phyloP scores from a whole-genome alignment of 345 rosid species.

The Ceriops decandra region DNA sequence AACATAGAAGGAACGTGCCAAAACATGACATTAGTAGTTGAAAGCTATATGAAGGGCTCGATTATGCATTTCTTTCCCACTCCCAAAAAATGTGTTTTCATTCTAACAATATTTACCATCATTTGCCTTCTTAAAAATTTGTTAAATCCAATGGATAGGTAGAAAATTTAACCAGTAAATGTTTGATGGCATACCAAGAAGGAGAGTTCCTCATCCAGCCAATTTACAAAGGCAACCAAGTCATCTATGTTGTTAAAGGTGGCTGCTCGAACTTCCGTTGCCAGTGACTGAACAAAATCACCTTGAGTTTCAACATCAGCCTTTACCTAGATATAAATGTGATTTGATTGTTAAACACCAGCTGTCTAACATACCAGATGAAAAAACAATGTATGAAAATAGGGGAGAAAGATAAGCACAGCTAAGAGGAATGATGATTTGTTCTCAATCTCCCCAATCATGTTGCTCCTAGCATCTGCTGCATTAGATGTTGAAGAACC shows the following conservation, averaged over 20 bases:
- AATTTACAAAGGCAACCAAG: slow-evolving; percentile 81
- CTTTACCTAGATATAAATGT: slow-evolving; percentile 57
- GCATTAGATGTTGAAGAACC: slow-evolving; percentile 61
- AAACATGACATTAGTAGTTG: too few species aligned
- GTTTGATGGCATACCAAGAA: slow-evolving; percentile 60
- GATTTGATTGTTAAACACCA: too few species aligned
- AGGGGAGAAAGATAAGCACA: slow-evolving; percentile 41
- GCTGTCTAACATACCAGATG: slow-evolving; percentile 2
- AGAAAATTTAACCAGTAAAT: not conserved
- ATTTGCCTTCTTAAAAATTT: not conserved
- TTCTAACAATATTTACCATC: not conserved
- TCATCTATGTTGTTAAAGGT: slow-evolving; percentile 71
- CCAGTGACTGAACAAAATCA: slow-evolving; percentile 90
- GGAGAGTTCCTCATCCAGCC: slow-evolving; percentile 99
- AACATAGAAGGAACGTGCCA: too few species aligned
- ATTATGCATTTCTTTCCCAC: slow-evolving; percentile 1
- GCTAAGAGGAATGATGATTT: slow-evolving; percentile 93
- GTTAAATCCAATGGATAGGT: not conserved
- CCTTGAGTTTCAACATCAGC: slow-evolving; percentile 99
- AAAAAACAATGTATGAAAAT: slow-evolving; percentile 7
- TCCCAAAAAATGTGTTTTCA: slow-evolving; percentile 1
- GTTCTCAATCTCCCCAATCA: slow-evolving; percentile 94
- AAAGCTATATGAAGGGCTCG: too few species aligned
- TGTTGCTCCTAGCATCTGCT: slow-evolving; percentile 78
- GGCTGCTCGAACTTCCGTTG: slow-evolving; percentile 82